Evolutionary conservation across 2,329 filamentous ascomycete species (phyloP).

Genomic region (Fusarium tupiense): DNA sequence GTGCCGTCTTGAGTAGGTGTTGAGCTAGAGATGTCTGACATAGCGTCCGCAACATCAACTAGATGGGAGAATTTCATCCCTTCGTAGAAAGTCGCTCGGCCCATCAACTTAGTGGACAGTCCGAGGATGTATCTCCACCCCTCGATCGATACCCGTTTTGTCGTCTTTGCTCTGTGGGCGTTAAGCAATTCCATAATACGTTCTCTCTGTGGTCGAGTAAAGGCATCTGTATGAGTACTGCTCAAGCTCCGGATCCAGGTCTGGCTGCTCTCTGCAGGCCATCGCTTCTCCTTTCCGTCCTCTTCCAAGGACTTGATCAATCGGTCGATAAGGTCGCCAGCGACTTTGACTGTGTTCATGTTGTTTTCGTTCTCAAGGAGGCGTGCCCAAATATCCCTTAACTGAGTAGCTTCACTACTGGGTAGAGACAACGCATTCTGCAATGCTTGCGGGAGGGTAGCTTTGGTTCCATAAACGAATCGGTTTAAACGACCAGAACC

Average conservation of each 20-base stretch:
- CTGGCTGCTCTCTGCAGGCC: constrained; percentile 45
- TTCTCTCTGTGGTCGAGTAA: constrained; percentile 57
- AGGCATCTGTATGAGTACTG: constrained; percentile 50
- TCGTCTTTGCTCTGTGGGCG: constrained; percentile 40
- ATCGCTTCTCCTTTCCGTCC: constrained; percentile 45
- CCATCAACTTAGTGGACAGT: constrained; percentile 61
- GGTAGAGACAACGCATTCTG: constrained; percentile 37
- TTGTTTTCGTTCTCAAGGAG: constrained; percentile 52
- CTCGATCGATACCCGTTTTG: constrained; percentile 40
- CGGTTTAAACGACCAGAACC: constrained; percentile 47
- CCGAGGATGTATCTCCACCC: constrained; percentile 54
- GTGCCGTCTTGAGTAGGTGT: constrained; percentile 38
- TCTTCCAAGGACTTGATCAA: constrained; percentile 44
- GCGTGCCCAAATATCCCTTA: constrained; percentile 44
- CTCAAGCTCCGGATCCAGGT: constrained; percentile 48
- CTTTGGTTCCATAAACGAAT: constrained; percentile 42
- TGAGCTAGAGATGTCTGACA: constrained; percentile 43
- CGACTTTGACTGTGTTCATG: constrained; percentile 48
- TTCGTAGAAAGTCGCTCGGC: constrained; percentile 61
- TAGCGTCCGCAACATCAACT: constrained; percentile 47
- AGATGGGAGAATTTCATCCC: constrained; percentile 54
- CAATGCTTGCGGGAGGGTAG: constrained; percentile 39
- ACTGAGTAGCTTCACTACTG: constrained; percentile 18
- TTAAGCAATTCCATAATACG: constrained; percentile 51
- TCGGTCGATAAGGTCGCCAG: constrained; percentile 46